Base-by-base conservation (phyloP, 345 rosid species). In the Populus tremula region DNA sequence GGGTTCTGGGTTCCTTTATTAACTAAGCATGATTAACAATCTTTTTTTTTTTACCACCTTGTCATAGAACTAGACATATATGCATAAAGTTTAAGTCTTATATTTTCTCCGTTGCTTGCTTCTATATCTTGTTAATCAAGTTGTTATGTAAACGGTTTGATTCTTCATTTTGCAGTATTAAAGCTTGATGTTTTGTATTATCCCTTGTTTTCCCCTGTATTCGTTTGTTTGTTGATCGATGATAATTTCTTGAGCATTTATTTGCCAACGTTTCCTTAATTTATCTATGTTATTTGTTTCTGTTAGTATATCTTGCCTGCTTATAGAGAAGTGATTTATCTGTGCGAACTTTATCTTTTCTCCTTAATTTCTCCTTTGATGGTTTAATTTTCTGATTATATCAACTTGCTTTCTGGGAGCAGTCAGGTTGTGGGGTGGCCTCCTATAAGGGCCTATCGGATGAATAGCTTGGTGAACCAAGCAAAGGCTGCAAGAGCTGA, bases 391-490 rank as follows among this genome's bases (percentile, higher is more conserved):
- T 36, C 39, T 49, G 12, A 63, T 53, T 4, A 33, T 75, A 59
- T 59, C 8, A 49, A 50, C 27, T 70, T 71, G 35, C 10, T 77
- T 62, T 77, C 62, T 38, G 74, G 72, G 61, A 78, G 82, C 85
- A 78, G 85, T 75, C 85, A 82, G 76, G 82, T 78, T 78, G 85
- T 82, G 66, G 85, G 85, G 23, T 82, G 85, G 85, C 85, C 85
- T 43, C 85, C 85, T 33, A 65, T 82, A 23, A 75, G 82, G 75
- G 56, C 85, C 70, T 78, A 70, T 21, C 75, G 85, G 76, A 78
- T 78, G 59, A 82, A 82, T 73, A 75, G 76, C 47, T 65, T 82
- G 70, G 77, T 64, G 72, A 78, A 78, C 70, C 82, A 78, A 59
- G 85, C 82, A 2, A 82, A 82, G 71, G 49, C 81, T 11, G 50